Percentiles rank a stretch among this genome's conserved stretches.
phyloP scores from a whole-genome alignment of 1,139 yeast species.

The Lodderomyces orthopsilosis region DNA sequence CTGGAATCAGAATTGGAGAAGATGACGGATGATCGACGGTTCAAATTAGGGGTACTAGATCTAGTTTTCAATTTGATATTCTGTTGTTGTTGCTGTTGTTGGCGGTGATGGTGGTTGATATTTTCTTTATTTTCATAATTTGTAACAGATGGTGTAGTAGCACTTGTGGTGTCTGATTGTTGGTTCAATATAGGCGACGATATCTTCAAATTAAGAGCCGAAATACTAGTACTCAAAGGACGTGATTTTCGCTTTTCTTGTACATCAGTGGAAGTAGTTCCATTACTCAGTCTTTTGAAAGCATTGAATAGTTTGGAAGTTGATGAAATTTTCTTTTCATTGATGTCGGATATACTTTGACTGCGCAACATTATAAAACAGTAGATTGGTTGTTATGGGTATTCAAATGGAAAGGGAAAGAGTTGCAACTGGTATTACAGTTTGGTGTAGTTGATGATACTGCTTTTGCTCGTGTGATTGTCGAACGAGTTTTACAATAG shows the following conservation, averaged over 20 bases:
- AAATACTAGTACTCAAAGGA: constrained; percentile 13
- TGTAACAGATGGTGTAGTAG: neutral
- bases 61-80: constrained; percentile 19
- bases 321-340: constrained; percentile 21
- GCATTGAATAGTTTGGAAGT: constrained; percentile 23
- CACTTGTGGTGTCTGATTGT: neutral
- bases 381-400: no score
- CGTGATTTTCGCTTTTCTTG: constrained; percentile 10
- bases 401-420: no score
- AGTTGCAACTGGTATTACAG: no score
- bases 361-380: constrained; percentile 31
- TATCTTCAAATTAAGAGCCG: constrained; percentile 10
- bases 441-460: no score
- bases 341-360: constrained; percentile 28
- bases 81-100: constrained; percentile 13
- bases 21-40: constrained; percentile 5
- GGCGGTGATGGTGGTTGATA: neutral
- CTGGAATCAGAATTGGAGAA: constrained; percentile 8
- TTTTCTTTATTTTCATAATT: neutral
- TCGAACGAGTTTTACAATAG: no score
- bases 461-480: no score
- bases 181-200: constrained; percentile 5
- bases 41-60: constrained; percentile 25
- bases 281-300: constrained; percentile 17
- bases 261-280: constrained; percentile 1